Evolutionary conservation across 129 eudicot species (phyloP).

Genomic region (Artemisia annua): DNA sequence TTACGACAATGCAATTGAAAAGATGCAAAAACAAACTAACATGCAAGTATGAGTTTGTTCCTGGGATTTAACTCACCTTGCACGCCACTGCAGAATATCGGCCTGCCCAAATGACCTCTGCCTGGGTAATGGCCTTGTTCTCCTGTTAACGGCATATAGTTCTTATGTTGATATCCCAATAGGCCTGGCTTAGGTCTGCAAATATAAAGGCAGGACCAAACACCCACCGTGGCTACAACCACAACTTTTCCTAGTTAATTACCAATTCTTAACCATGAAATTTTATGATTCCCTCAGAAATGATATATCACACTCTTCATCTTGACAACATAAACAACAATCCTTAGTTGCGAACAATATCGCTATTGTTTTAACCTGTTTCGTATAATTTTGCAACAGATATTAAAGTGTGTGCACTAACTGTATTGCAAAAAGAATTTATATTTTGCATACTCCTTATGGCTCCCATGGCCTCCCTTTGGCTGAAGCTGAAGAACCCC

Average conservation of each 20-base stretch:
- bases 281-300: slow-evolving; percentile 71
- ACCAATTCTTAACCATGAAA: slow-evolving; percentile 86
- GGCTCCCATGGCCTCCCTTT: slow-evolving; percentile 76
- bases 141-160: too few relatives aligned
- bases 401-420: not conserved
- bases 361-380: not conserved
- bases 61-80: too few relatives aligned
- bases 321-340: slow-evolving; percentile 26
- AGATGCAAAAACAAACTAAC: too few relatives aligned
- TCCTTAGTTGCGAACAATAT: too few relatives aligned
- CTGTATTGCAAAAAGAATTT: not conserved
- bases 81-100: too few relatives aligned
- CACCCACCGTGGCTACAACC: too few relatives aligned
- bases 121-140: too few relatives aligned
- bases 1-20: too few relatives aligned
- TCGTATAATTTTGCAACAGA: not conserved
- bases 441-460: slow-evolving; percentile 62
- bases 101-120: too few relatives aligned
- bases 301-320: slow-evolving; percentile 79
- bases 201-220: too few relatives aligned
- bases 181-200: slow-evolving; percentile 17
- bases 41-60: too few relatives aligned
- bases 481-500: slow-evolving; percentile 82
- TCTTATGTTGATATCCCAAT: slow-evolving; percentile 46
- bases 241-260: not conserved